These are phyloP conservation scores for Phytophthora sojae DNA, from an alignment of 352 stramenopile genomes.

Conservation along the genomic window DNA sequence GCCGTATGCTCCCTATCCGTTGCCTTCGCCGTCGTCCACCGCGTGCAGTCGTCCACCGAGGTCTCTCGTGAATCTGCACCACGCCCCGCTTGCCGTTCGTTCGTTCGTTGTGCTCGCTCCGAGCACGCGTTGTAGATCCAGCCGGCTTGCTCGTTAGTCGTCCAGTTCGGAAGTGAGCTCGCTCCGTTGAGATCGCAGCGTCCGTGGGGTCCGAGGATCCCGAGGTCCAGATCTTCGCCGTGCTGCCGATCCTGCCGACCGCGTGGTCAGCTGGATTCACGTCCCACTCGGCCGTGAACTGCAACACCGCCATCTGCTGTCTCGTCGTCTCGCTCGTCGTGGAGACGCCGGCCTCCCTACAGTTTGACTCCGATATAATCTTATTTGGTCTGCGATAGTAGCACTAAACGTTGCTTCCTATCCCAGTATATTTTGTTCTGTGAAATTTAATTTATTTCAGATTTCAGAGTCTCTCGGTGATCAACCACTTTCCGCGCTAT, in stretches of 20 bases:
- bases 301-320: not conserved
- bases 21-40: too few species aligned
- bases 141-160: constrained; percentile 1
- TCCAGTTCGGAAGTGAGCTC: not conserved
- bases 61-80: not conserved
- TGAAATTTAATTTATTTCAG: too few species aligned
- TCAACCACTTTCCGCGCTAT: too few species aligned
- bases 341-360: not conserved
- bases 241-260: not conserved
- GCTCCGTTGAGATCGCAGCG: not conserved
- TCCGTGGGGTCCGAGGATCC: not conserved
- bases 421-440: too few species aligned
- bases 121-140: not conserved
- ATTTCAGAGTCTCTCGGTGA: too few species aligned
- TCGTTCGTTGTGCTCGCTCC: not conserved
- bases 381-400: too few species aligned
- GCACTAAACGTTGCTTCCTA: too few species aligned
- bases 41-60: not conserved
- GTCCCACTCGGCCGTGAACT: constrained; percentile 1
- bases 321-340: not conserved
- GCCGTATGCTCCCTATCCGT: too few species aligned
- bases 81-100: not conserved
- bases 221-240: not conserved
- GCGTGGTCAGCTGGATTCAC: not conserved
- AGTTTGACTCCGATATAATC: too few species aligned